Conservation (phyloP, 805 yeast species). For the Zygotorulaspora sp. region DNA sequence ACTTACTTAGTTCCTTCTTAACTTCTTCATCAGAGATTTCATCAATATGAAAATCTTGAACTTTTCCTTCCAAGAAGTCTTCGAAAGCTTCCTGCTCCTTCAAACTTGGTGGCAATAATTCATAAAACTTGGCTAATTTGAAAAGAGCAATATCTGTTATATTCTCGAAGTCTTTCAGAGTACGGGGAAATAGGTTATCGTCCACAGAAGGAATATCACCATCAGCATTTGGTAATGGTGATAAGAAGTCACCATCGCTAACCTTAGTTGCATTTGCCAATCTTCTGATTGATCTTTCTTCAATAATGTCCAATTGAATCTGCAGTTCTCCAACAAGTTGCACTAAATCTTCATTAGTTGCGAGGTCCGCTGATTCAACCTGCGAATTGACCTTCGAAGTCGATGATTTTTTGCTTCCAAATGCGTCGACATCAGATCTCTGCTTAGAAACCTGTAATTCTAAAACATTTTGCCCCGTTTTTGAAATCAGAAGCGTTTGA, state of each 20-base stretch:
- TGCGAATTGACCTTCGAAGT: slow-evolving; percentile 16
- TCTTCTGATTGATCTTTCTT: slow-evolving; percentile 71
- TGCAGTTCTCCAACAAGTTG: slow-evolving; percentile 87
- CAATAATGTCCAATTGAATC: slow-evolving; percentile 75
- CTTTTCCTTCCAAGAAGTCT: slow-evolving; percentile 49
- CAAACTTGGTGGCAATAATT: slow-evolving; percentile 60
- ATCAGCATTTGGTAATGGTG: slow-evolving; percentile 71
- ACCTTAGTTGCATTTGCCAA: slow-evolving; percentile 54
- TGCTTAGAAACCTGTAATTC: slow-evolving; percentile 59
- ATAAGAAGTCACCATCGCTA: slow-evolving; percentile 44
- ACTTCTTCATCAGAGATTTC: slow-evolving; percentile 33
- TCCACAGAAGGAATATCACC: slow-evolving; percentile 57
- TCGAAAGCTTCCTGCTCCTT: slow-evolving; percentile 50
- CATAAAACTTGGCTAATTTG: slow-evolving; percentile 66
- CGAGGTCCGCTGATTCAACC: slow-evolving; percentile 52
- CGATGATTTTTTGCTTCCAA: slow-evolving; percentile 13
- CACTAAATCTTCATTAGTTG: slow-evolving; percentile 77
- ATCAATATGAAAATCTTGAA: slow-evolving; percentile 38
- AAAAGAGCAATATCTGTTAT: slow-evolving; percentile 46
- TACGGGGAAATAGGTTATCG: slow-evolving; percentile 49
- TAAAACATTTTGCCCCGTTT: slow-evolving; percentile 76
- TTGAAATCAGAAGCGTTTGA: slow-evolving; percentile 60
- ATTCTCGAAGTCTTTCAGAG: slow-evolving; percentile 48
- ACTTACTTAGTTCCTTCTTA: slow-evolving; percentile 29
- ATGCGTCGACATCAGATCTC: slow-evolving; percentile 37